Base-by-base conservation (phyloP, 2,329 filamentous ascomycete genomes). In the Leptographium radiaticola region DNA sequence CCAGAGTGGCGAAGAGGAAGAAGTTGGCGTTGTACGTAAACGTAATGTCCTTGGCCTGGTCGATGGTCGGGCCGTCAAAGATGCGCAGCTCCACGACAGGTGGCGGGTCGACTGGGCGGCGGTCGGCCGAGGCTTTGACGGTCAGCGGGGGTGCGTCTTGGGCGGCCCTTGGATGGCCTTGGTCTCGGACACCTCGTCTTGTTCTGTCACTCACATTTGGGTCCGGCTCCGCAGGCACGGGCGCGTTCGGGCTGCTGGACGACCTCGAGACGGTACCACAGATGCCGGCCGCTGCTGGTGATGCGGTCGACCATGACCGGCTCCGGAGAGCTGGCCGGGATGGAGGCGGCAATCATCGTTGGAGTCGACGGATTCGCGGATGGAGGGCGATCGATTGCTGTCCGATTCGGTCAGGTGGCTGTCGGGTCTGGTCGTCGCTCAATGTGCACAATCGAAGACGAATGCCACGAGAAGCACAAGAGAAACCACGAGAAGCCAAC, bases 21-120 rank as follows among this genome's bases (percentile, higher is more conserved):
- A 97, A 97, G 70, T 95, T 95, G 65, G 90, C 90, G 65, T 95
- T 91, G 74, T 96, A 95, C 56, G 82, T 79, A 63, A 95, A 95
- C 2, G 93, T 97, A 63, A 89, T 80, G 57, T 89, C 86, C 64
- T 76, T 76, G 53, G 78, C 77, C 51, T 74, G 70, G 49, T 79
- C 75, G 30, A 82, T 74, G 31, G 82, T 72, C 38, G 75, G 70
- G 39, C 84, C 87, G 65, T 95, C 87, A 62, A 83, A 89, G 59
- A 97, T 86, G 60, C 84, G 85, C 57, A 98, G 75, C 69, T 95
- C 88, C 42, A 97, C 89, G 53, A 98, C 93, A 0, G 93, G 93
- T 2, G 93, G 93, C 57, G 87, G 90, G 67, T 96, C 91, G 57
- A 96, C 90, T 20, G 91, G 90, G 53, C 91, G 86, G 61, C 91